Evolutionary conservation across 2,329 filamentous ascomycete genomes (phyloP).

Genomic region (Endocalyx cinctus): DNA sequence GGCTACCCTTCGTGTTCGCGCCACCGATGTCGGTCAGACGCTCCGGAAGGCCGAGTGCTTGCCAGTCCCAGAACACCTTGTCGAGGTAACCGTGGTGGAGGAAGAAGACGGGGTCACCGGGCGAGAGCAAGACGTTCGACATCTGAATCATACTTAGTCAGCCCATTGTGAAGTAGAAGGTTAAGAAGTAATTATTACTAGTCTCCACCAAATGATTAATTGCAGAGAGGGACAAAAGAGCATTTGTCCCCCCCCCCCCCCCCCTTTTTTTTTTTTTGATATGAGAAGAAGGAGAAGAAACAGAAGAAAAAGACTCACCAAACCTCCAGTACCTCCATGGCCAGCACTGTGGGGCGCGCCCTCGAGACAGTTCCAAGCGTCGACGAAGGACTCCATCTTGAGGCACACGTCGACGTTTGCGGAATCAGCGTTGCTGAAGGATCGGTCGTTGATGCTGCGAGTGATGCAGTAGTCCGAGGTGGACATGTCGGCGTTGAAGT

Average conservation of each 20-base stretch:
- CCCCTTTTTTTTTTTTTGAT: too few relatives aligned
- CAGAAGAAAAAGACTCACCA: constrained; percentile 5
- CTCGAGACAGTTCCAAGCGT: constrained; percentile 15
- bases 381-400: constrained; percentile 2
- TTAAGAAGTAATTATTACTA: too few relatives aligned
- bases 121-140: too few relatives aligned
- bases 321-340: constrained; percentile 15
- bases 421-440: constrained; percentile 6
- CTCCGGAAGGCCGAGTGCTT: neutral
- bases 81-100: constrained; percentile 2
- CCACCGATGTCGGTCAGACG: constrained; percentile 3
- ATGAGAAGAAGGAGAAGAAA: too few relatives aligned
- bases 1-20: constrained; percentile 1
- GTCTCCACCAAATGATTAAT: too few relatives aligned
- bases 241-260: too few relatives aligned
- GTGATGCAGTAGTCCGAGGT: neutral
- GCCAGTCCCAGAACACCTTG: constrained; percentile 4
- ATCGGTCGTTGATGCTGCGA: constrained; percentile 7
- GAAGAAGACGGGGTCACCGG: constrained; percentile 2
- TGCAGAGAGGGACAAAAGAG: too few relatives aligned
- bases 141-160: too few relatives aligned
- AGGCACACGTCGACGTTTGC: constrained; percentile 13
- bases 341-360: constrained; percentile 15
- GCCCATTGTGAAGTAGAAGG: too few relatives aligned
- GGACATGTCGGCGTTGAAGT: neutral